A percentile compares a stretch with the other conserved stretches of the same genome.
phyloP scores from a whole-genome alignment of 2,329 filamentous ascomycete genomes.

The Sclerotinia spermophila region DNA sequence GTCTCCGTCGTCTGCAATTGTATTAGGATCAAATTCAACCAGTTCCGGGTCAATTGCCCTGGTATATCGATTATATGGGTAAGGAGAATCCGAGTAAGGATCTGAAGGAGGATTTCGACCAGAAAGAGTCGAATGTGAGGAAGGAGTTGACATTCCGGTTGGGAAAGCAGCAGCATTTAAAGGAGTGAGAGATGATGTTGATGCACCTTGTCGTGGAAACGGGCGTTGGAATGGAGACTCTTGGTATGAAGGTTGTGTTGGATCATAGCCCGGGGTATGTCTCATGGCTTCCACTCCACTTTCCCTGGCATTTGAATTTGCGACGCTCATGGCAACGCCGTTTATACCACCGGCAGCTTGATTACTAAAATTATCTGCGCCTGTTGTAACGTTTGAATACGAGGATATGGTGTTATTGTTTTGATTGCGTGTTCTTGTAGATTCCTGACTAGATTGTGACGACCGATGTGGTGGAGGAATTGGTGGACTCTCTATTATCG shows the following conservation, averaged over 20 bases:
- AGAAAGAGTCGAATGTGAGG: conserved; percentile 30
- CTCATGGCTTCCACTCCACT: conserved; percentile 62
- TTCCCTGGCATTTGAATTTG: conserved; percentile 60
- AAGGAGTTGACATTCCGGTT: conserved; percentile 32
- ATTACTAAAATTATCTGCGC: conserved; percentile 64
- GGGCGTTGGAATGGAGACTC: conserved; percentile 19
- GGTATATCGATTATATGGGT: conserved; percentile 32
- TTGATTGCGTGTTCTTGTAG: conserved; percentile 14
- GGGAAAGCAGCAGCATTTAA: conserved; percentile 35
- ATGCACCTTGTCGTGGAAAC: conserved; percentile 22
- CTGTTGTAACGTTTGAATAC: conserved; percentile 50
- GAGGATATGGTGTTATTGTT: conserved; percentile 26
- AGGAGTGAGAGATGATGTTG: conserved; percentile 32
- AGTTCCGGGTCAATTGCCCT: conserved; percentile 33
- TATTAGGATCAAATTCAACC: conserved; percentile 57
- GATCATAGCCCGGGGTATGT: conserved; percentile 35
- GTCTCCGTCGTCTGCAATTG: conserved; percentile 83
- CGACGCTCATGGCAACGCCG: conserved; percentile 63
- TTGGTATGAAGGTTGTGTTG: conserved; percentile 22
- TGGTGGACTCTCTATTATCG: conserved; percentile 26
- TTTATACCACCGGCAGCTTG: conserved; percentile 62
- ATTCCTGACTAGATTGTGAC: conserved; percentile 30
- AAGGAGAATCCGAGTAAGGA: conserved; percentile 32
- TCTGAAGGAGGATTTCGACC: conserved; percentile 30
- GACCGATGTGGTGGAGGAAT: conserved; percentile 36